Evolutionary conservation across 371 early-diverging fungal species (phyloP), one percentile per base, ranked within the genome.

Genomic region (Fennellomyces sp.): DNA sequence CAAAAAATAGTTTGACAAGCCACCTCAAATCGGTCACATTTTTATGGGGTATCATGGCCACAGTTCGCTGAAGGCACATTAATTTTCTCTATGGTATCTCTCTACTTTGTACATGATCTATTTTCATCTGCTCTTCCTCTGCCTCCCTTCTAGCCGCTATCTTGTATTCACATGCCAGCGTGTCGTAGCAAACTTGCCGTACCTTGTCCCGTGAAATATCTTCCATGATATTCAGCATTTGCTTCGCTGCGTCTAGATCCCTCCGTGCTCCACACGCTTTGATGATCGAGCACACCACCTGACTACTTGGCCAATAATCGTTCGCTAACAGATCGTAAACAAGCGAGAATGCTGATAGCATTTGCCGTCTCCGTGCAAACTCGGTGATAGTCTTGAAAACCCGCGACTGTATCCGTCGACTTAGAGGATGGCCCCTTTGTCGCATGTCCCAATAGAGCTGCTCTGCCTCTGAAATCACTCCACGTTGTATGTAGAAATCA

Each of bases 401-500:
- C 19, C 36, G 26, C 4, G 58, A 51, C 19, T 62, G 28, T 2
- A 52, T 48, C 12, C 47, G 31, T 27, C 63, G 42, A 29, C 33
- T 35, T 2, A 67, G 25, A 1, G 30, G 30, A 29, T 57, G 35
- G 13, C 35, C 29, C 19, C 38, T 26, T 7, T 63, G 38, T 19
- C 68, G 55, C 4, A 67, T 17, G 42, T 59, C 63, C 62, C 63
- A 67, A 29, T 67, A 67, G 0, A 63, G 12, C 30, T 67, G 59
- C 26, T 67, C 63, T 21, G 60, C 68, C 7, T 58, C 63, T 1
- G 53, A 3, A 12, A 55, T 8, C n/a, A 38, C 56, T 10, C 38
- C 38, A 12, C 59, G 48, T 36, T 26, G 30, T 1, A 60, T 17
- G 23, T 59, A 67, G 19, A 31, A 59, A 25, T 47, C 29, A 3